Conservation (phyloP, 2,329 filamentous ascomycete genomes). For the Aspergillus pseudonomiae region DNA sequence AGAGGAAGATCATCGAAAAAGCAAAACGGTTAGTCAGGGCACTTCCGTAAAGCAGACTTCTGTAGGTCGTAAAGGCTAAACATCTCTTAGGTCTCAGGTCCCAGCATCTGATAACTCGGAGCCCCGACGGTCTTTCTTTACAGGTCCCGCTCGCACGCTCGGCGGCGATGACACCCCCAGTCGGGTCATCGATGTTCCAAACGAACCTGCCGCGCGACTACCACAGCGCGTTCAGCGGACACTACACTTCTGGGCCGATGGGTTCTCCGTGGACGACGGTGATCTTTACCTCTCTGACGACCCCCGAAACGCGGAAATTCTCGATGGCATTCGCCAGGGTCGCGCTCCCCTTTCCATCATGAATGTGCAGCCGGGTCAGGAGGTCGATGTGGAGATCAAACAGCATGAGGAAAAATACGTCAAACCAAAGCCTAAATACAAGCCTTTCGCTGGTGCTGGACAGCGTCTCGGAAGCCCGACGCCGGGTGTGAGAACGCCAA, state of each 20-base stretch:
- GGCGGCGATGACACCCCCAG: constrained; percentile 67
- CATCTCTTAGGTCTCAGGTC: constrained; percentile 32
- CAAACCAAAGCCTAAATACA: constrained; percentile 65
- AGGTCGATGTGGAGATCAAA: constrained; percentile 66
- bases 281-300: constrained; percentile 66
- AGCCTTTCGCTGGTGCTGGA: constrained; percentile 63
- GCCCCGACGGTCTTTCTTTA: constrained; percentile 53
- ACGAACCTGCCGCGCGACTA: constrained; percentile 42
- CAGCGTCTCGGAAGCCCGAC: constrained; percentile 67
- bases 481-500: constrained; percentile 51
- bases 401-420: constrained; percentile 67
- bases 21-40: constrained; percentile 37
- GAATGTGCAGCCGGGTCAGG: constrained; percentile 64
- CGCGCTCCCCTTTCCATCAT: constrained; percentile 65
- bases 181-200: constrained; percentile 57
- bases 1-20: constrained; percentile 54
- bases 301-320: constrained; percentile 62
- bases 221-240: constrained; percentile 59
- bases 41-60: background rate
- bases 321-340: constrained; percentile 65
- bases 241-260: constrained; percentile 67
- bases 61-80: background rate
- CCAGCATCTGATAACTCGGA: constrained; percentile 48
- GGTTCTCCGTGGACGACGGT: constrained; percentile 68
- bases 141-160: constrained; percentile 64